phyloP scores from a whole-genome alignment of 371 early-diverging fungal species.

The Haplosporangium sp. region DNA sequence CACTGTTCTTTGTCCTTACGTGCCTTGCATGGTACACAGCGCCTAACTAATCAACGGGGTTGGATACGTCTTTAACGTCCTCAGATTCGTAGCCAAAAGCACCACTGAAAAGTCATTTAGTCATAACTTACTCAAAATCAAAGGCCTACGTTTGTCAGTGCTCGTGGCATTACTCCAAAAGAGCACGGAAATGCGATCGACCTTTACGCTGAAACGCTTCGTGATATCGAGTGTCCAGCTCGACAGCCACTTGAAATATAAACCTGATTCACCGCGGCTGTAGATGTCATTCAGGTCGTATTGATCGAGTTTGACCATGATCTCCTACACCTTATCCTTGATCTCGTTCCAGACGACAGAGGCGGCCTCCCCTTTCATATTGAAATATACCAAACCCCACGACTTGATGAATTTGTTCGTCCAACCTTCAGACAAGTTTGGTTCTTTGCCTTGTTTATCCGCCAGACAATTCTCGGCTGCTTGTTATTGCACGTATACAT shows the following conservation, averaged over 20 bases:
- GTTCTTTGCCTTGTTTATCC: no score
- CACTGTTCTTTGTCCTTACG: no score
- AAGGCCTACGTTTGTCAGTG: not conserved
- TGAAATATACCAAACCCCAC: not conserved
- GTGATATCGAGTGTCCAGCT: not conserved
- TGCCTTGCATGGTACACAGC: no score
- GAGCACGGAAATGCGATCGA: not conserved
- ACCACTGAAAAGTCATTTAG: no score
- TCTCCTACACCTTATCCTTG: not conserved
- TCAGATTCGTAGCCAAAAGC: no score
- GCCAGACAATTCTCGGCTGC: no score
- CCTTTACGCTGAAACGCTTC: not conserved
- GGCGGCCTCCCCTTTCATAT: not conserved
- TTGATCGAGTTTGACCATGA: not conserved
- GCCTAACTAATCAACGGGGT: no score
- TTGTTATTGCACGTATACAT: not conserved
- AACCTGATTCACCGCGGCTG: not conserved
- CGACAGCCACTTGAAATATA: not conserved
- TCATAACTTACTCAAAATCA: not conserved
- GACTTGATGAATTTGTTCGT: not conserved
- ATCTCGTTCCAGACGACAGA: not conserved
- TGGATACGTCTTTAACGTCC: no score
- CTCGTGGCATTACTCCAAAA: not conserved
- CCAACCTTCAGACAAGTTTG: not conserved
- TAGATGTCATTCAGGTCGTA: not conserved